A percentile compares a stretch with the other conserved stretches of the same genome.
phyloP scores from a whole-genome alignment of 2,329 filamentous ascomycete species.

The Colletotrichum spinosum region DNA sequence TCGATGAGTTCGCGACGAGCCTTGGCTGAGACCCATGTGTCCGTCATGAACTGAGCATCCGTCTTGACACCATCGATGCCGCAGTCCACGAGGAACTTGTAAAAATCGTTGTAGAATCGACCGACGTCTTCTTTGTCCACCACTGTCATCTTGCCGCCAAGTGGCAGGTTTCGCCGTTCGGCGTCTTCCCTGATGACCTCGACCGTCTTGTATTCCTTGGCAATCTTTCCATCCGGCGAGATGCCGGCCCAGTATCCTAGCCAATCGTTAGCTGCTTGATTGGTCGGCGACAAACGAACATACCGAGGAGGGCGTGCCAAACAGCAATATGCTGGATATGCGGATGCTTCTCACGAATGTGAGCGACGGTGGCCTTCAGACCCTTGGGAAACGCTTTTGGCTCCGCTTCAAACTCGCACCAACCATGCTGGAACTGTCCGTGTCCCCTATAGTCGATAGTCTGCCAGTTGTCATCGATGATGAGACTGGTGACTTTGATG shows the following conservation, averaged over 20 bases:
- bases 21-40: slow-evolving; percentile 76
- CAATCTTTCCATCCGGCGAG: slow-evolving; percentile 78
- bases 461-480: slow-evolving; percentile 99
- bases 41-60: slow-evolving; percentile 91
- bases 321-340: slow-evolving; percentile 87
- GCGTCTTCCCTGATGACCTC: slow-evolving; percentile 64
- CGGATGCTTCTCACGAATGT: slow-evolving; percentile 76
- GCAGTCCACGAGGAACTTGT: slow-evolving; percentile 77
- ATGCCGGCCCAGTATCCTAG: slow-evolving; percentile 91
- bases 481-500: slow-evolving; percentile 85
- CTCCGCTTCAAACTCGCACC: slow-evolving; percentile 90
- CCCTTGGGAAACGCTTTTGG: slow-evolving; percentile 82
- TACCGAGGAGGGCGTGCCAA: slow-evolving; percentile 84
- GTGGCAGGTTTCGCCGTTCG: slow-evolving; percentile 57
- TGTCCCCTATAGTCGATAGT: slow-evolving; percentile 68
- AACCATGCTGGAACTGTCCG: slow-evolving; percentile 70
- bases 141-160: slow-evolving; percentile 76
- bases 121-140: slow-evolving; percentile 80
- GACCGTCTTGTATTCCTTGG: slow-evolving; percentile 81
- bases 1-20: slow-evolving; percentile 78
- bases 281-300: slow-evolving; percentile 22
- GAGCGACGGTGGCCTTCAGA: slow-evolving; percentile 75
- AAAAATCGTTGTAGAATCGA: slow-evolving; percentile 91
- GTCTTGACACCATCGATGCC: slow-evolving; percentile 93
- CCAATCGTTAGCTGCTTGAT: slow-evolving; percentile 20